phyloP scores from a whole-genome alignment of 2,329 filamentous ascomycete species.

The Coleophoma cylindrospora region DNA sequence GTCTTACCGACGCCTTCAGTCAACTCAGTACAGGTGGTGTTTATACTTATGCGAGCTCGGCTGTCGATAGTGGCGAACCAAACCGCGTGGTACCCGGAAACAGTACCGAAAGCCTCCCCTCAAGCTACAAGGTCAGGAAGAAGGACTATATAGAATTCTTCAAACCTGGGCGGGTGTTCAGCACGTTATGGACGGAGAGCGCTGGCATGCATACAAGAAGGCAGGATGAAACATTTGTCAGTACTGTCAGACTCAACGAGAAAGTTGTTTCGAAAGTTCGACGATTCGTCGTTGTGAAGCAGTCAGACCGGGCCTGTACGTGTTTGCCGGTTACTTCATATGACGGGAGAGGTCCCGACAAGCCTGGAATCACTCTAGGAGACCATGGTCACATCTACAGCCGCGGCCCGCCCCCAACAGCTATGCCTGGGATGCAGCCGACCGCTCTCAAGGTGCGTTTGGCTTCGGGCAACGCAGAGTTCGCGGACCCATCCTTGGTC shows the following conservation, averaged over 20 bases:
- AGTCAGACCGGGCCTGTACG: conserved; percentile 7
- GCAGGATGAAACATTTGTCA: conserved; percentile 6
- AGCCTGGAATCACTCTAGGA: background rate
- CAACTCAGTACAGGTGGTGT: too few species aligned
- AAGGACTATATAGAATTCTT: conserved; percentile 16
- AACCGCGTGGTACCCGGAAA: too few species aligned
- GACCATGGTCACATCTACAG: conserved; percentile 2
- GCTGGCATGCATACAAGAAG: background rate
- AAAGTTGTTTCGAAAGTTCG: conserved; percentile 14
- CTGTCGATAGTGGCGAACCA: too few species aligned
- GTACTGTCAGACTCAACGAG: conserved; percentile 10
- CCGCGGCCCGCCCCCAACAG: background rate
- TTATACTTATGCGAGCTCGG: too few species aligned
- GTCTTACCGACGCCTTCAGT: too few species aligned
- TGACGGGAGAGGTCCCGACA: background rate
- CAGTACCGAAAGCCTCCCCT: conserved; percentile 8
- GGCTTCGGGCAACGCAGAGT: background rate
- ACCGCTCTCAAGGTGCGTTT: background rate
- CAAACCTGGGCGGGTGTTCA: conserved; percentile 16
- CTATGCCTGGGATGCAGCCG: background rate
- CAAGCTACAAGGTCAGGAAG: conserved; percentile 11
- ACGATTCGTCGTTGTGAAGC: conserved; percentile 17
- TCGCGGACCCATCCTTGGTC: conserved; percentile 12
- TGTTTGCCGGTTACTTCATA: conserved; percentile 16
- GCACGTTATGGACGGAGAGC: conserved; percentile 15